Base-by-base conservation (phyloP, 164 flowering plant species). In the Magnolia changhungtana region DNA sequence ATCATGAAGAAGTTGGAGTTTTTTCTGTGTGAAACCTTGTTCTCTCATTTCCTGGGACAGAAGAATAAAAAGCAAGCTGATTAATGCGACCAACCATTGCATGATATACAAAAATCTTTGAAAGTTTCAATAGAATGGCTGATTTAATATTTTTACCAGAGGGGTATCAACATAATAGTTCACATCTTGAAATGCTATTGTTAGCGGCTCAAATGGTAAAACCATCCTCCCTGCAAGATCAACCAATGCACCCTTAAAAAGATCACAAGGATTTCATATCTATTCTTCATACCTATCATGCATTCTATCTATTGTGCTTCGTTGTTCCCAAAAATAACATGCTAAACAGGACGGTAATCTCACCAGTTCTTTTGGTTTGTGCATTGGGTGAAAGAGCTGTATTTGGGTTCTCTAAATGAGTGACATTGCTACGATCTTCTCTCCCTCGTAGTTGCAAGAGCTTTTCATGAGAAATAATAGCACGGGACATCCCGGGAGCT, bases 161-260 rank as follows among this genome's bases (percentile, higher is more conserved):
- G 97, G 91, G 37, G 84, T 85, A 65, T 87, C 94, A 23, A 92
- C 78, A 74, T 77, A 88, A 83, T 92, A 92, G 63, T 90, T 87
- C 78, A 92, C 79, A 80, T 90, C 84, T 65, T 82, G 78, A 80
- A 92, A 92, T 67, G 84, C 79, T 37, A 92, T 49, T 69, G 90
- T 82, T 18, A 87, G 76, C 24, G 94, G 93, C 77, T 83, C 78
- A 75, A 92, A 89, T 71, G 94, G 96, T 52, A 92, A 82, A 63
- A 85, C 82, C 85, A 87, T 84, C 78, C 77, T 79, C 19, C 83
- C 92, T 89, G 89, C 74, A 73, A 72, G 67, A 79, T 37, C 13
- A 75, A 31, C 72, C 55, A 13, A 4, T 8, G 2, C 14, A 31
- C 29, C 45, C 29, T 29, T 45, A 24, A 70, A 37, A 37, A 37